Base-by-base conservation (phyloP, 176 grass and related monocot genomes). In the Themeda triandra region DNA sequence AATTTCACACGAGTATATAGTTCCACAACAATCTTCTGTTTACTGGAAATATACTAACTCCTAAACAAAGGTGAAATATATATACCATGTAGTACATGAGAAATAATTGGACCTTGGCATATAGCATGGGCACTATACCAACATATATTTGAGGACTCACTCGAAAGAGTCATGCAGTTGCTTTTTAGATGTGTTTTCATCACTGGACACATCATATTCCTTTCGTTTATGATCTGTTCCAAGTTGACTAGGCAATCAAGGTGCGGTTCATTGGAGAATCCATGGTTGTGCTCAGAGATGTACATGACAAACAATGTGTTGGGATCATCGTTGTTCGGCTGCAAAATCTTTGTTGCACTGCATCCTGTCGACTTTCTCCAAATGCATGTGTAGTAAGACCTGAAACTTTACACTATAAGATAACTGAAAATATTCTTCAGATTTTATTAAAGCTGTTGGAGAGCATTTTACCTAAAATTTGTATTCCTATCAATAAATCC, bases 301-400 rank as follows among this genome's bases (percentile, higher is more conserved):
- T 70, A 81, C 66, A 69, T 81, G 15, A 27, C 19, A 33, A 17
- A 58, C 21, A 69, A n/a, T 24, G 31, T 53, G 66, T 35, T 40
- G 5, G 9, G 37, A 65, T 67, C 71, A 83, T 13, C 25, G 6
- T 60, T 37, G 7, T 48, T 9, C 4, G 32, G 49, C 13, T 80
- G 33, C 15, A 83, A 15, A 39, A 83, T 45, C 62, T 45, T 82
- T 29, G 19, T 75, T 7, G 80, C 80, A 32, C 37, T 71, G 33
- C 74, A 82, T 69, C 74, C 42, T 63, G 10, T 66, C 0, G 18
- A 23, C 0, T 56, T 33, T 45, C 63, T 68, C 2, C 54, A 27
- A 29, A 35, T 21, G 60, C 45, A 76, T 39, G 0, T 56, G 21
- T 25, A 85, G 56, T 64, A 67, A 4, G 37, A 69, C 44, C 71